Evolutionary conservation across 768 basidiomycete genomes (phyloP), one percentile per base, ranked within the genome.

Genomic region (Calocera viscosa): DNA sequence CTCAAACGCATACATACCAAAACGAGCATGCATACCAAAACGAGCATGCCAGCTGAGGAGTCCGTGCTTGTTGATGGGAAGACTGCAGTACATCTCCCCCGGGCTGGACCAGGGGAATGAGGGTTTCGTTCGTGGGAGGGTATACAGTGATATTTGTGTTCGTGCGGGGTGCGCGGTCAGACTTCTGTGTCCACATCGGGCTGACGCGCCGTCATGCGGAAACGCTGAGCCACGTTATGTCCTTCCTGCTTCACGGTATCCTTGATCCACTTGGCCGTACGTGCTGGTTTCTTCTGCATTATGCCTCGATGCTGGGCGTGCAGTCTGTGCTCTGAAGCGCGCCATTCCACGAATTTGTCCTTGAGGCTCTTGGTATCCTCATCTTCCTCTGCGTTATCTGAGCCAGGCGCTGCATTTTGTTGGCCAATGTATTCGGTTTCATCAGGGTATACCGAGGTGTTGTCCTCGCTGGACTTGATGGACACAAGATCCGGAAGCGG

Each of bases 301-400:
- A 88, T 73, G 1, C 86, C 85, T 2, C 83, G 80, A 71, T 88
- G 82, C 70, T 84, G 81, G 60, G 78, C 73, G 70, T 82, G 80
- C 67, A 82, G 72, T 70, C 81, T 78, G 41, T 75, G 76, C 69
- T 81, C 76, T 64, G 77, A 75, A 70, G 78, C 75, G 67, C 76
- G 76, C 74, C 77, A 82, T n/a, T 80, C 73, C 72, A 78, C 79
- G 35, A 81, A 64, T 69, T 76, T 76, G 30, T 71, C 72, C 10
- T 76, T 64, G 2, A 72, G 65, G 17, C 74, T 74, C 19, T 41
- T 65, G 70, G 19, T 70, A 3, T 71, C 73, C 43, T 70, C 68
- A 16, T 34, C 64, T 8, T 60, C 53, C 33, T 66, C 63, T 24
- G 32, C 43, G 14, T 49, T 47, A 14, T n/a, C 39, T 40, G 34